Evolutionary conservation across 176 grass and related monocot genomes (phyloP), one percentile per base, ranked within the genome.

Genomic region (Avena atlantica): DNA sequence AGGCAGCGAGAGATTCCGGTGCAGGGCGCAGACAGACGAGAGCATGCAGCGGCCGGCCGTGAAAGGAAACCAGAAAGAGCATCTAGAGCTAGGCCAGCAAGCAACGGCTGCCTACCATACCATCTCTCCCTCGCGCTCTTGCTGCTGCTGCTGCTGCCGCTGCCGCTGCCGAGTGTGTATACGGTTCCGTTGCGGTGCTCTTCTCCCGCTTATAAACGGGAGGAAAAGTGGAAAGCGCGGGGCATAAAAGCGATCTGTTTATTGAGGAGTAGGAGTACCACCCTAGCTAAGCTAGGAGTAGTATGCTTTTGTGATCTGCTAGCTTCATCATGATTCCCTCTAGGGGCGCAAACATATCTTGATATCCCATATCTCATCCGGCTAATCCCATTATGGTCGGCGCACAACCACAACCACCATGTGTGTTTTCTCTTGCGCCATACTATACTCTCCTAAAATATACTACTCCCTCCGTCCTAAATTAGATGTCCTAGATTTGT

Each of bases 201-300:
- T 2, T 14, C 44, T 44, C 12, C 44, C 12, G n/a, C 51, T 88
- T 91, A 85, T 85, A 88, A 91, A 85, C 9, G 70, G 52, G 60
- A 58, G 44, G 31, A 62, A 70, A 85, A 76, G 81, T 23, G 36
- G 49, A 76, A 76, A 55, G 74, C 48, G 37, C 40, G 15, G 4
- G 4, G 40, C 40, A 42, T 42, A 42, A 42, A 42, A 42, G 40
- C 40, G 23, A 3, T 37, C 29, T 17, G 66, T 69, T 69, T 19
- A 37, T 25, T 11, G 27, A 25, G 16, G 16, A 57, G 12, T 14
- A 15, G 51, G 12, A 25, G 25, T 27, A 31, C n/a, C 37, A 51
- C 40, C 6, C 40, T 42, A 42, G 40, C 40, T 42, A 42, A 6
- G 40, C 40, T 42, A 42, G 40, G 40, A 42, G 40, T 70, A 84